phyloP scores from a whole-genome alignment of 148 eudicot genomes.

The Hydrangea macrophylla region DNA sequence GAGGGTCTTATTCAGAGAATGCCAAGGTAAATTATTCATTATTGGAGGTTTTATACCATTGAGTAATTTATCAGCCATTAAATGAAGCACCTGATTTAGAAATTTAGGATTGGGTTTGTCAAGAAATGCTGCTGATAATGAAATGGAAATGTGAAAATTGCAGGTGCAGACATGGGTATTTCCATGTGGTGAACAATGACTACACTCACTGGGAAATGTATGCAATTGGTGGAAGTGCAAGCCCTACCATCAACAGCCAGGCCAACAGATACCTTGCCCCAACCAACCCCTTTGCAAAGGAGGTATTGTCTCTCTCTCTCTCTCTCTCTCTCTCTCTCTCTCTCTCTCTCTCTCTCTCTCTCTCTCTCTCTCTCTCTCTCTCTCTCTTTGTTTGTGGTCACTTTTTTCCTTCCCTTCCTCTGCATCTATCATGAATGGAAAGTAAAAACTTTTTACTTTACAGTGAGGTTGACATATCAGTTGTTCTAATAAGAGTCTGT shows the following conservation, averaged over 20 bases:
- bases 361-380: too few relatives aligned
- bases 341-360: too few relatives aligned
- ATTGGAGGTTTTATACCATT: neutral
- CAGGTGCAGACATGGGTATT: conserved; percentile 93
- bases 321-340: too few relatives aligned
- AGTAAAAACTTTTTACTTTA: neutral
- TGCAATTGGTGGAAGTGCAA: conserved; percentile 91
- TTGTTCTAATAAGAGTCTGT: neutral
- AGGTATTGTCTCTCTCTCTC: too few relatives aligned
- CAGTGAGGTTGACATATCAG: neutral
- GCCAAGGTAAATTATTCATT: conserved; percentile 65
- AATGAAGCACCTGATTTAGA: neutral
- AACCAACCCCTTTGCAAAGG: conserved; percentile 65
- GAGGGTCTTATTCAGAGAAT: conserved; percentile 89
- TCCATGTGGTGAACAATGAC: conserved; percentile 96
- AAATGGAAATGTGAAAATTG: conserved; percentile 2
- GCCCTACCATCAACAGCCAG: conserved; percentile 91
- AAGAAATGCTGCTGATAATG: neutral
- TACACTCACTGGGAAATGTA: conserved; percentile 99
- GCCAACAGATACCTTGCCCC: conserved; percentile 93
- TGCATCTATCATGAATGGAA: neutral
- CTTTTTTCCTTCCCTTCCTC: too few relatives aligned
- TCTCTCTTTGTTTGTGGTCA: too few relatives aligned
- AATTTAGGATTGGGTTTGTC: neutral
- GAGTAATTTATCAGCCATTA: neutral